Conservation (phyloP, 2,329 filamentous ascomycete genomes). For the Blumeria graminis region DNA sequence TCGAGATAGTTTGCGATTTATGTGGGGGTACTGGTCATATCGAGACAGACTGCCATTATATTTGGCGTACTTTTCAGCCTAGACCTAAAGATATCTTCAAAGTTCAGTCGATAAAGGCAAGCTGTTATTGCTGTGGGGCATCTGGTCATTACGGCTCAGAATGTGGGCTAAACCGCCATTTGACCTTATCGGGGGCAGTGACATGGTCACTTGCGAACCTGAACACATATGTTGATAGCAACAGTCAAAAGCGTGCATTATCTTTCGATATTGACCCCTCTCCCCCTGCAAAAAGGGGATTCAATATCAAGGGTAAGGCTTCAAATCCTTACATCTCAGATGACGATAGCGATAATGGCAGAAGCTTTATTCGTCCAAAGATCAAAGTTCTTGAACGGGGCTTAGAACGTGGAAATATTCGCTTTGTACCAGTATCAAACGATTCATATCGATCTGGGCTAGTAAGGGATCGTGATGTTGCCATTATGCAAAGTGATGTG, state of each 20-base stretch:
- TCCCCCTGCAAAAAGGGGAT: constrained; percentile 7
- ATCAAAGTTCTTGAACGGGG: constrained; percentile 5
- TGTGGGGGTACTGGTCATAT: constrained; percentile 32
- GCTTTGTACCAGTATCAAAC: constrained; percentile 2
- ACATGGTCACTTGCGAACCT: constrained; percentile 29
- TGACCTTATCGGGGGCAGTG: constrained; percentile 15
- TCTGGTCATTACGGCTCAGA: constrained; percentile 31
- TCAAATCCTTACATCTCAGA: constrained; percentile 12
- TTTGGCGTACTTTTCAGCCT: constrained; percentile 33
- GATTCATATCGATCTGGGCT: neutral
- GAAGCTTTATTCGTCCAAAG: constrained; percentile 12
- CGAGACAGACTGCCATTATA: constrained; percentile 32
- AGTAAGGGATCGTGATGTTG: neutral
- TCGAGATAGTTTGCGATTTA: constrained; percentile 33
- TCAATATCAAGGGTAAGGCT: constrained; percentile 14
- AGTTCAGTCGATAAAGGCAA: constrained; percentile 24
- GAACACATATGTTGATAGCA: constrained; percentile 24
- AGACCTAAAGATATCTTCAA: constrained; percentile 20
- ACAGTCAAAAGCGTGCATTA: constrained; percentile 14
- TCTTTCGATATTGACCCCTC: constrained; percentile 12
- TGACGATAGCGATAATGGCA: constrained; percentile 11
- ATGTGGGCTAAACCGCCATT: constrained; percentile 18
- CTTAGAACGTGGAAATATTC: constrained; percentile 4
- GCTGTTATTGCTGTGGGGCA: constrained; percentile 31
- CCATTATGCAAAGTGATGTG: neutral